Evolutionary conservation across 2,329 filamentous ascomycete species (phyloP).

Genomic region (Diplodia corticola): DNA sequence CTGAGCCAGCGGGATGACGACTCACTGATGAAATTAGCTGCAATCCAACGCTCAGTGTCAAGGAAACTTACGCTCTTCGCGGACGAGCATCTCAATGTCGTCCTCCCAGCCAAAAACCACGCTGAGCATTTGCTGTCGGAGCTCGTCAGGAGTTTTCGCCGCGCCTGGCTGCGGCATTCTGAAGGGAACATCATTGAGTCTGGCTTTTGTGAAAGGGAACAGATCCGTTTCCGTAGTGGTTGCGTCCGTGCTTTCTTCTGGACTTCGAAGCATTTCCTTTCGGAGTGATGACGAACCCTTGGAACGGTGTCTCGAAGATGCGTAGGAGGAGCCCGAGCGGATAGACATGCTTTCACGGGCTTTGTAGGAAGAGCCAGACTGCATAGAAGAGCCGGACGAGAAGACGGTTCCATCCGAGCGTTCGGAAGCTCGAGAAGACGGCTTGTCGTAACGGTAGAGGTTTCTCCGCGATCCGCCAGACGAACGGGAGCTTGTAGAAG

Average conservation of each 20-base stretch:
- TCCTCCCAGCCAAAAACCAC: conserved; percentile 95
- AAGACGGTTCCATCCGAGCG: conserved; percentile 59
- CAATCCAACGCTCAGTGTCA: background rate
- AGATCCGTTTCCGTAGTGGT: conserved; percentile 66
- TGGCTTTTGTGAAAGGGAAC: conserved; percentile 80
- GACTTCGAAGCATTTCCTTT: conserved; percentile 77
- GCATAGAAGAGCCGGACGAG: conserved; percentile 63
- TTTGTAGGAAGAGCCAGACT: conserved; percentile 31
- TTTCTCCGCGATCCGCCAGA: conserved; percentile 49
- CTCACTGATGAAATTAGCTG: conserved; percentile 52
- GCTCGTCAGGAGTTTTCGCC: conserved; percentile 62
- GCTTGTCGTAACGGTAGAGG: conserved; percentile 50
- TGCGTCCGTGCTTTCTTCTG: conserved; percentile 66
- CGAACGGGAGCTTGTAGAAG: conserved; percentile 50
- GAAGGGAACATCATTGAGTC: conserved; percentile 81
- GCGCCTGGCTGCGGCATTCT: conserved; percentile 62
- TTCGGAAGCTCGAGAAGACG: conserved; percentile 37
- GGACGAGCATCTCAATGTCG: conserved; percentile 76
- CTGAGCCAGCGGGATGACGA: conserved; percentile 70
- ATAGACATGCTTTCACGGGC: conserved; percentile 59
- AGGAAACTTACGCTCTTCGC: conserved; percentile 66
- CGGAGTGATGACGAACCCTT: conserved; percentile 64
- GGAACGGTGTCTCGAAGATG: conserved; percentile 35
- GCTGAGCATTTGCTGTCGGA: conserved; percentile 86
- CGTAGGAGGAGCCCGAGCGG: conserved; percentile 53